These are phyloP conservation scores for Saccharomyces pastorianus DNA, from an alignment of 1,139 yeast genomes.

Conservation along the genomic window DNA sequence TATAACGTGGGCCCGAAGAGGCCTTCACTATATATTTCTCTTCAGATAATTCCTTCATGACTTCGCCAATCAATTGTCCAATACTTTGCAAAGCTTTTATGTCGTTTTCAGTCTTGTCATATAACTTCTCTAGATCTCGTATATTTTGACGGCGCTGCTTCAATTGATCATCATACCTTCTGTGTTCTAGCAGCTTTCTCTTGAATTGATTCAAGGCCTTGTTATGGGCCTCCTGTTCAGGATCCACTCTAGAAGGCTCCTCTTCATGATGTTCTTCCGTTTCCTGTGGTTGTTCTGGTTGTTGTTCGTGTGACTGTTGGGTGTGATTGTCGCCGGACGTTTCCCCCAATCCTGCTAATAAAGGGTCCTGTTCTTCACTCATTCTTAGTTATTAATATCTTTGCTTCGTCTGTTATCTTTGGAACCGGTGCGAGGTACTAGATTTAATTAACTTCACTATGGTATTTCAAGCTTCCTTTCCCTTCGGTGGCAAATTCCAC, in stretches of 20 bases:
- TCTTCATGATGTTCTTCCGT: constrained; percentile 11
- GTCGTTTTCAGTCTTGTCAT: constrained; percentile 91
- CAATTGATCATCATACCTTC: constrained; percentile 89
- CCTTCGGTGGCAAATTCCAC: constrained; percentile 1
- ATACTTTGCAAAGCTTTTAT: constrained; percentile 95
- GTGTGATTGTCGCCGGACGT: constrained; percentile 3
- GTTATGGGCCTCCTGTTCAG: constrained; percentile 67
- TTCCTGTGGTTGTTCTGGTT: constrained; percentile 8
- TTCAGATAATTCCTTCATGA: constrained; percentile 88
- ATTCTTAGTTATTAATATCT: constrained; percentile 24
- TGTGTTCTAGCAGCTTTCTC: constrained; percentile 81
- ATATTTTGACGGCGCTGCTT: constrained; percentile 78
- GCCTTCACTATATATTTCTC: constrained; percentile 96
- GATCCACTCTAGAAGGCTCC: constrained; percentile 27
- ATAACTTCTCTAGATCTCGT: constrained; percentile 75
- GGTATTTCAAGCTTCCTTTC: background rate
- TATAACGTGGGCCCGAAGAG: constrained; percentile 93
- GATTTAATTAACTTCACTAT: background rate
- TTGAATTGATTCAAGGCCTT: constrained; percentile 74
- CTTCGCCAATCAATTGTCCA: constrained; percentile 97
- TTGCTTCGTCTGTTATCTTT: constrained; percentile 2
- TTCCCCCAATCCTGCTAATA: constrained; percentile 58
- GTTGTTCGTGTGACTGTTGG: constrained; percentile 4
- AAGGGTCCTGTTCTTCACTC: constrained; percentile 68
- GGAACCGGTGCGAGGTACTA: background rate